phyloP scores from a whole-genome alignment of 2,329 filamentous ascomycete genomes.

The Cryphonectria radicalis region DNA sequence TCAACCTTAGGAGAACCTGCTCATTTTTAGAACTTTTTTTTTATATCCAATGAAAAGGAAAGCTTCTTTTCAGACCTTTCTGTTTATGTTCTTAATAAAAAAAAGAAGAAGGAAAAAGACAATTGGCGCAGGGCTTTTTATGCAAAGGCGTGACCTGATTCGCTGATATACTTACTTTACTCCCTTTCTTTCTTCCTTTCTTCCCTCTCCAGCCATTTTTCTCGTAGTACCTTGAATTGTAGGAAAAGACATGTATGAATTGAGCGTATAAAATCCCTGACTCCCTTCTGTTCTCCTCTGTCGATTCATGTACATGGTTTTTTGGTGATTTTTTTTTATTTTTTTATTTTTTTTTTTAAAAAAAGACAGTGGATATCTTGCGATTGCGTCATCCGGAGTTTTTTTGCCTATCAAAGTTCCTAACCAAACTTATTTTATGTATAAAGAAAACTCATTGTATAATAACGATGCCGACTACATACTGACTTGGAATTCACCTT shows the following conservation, averaged over 20 bases:
- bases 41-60: neutral
- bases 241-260: neutral
- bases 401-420: neutral
- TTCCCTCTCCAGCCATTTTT: neutral
- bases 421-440: too few species aligned
- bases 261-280: neutral
- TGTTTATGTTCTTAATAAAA: neutral
- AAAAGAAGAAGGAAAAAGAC: too few species aligned
- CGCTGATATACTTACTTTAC: neutral
- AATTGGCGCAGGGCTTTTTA: too few species aligned
- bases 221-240: too few species aligned
- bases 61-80: neutral
- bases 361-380: constrained; percentile 5
- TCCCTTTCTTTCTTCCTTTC: neutral
- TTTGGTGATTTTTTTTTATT: too few species aligned
- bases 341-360: too few species aligned
- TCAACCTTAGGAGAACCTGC: neutral
- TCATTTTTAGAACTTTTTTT: neutral
- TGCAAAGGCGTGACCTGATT: too few species aligned
- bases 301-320: neutral
- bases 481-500: too few species aligned
- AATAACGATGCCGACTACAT: too few species aligned
- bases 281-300: neutral
- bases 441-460: too few species aligned
- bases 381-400: constrained; percentile 19